phyloP scores from a whole-genome alignment of 1,284 basidiomycete genomes.

The Austroboletus niveus region DNA sequence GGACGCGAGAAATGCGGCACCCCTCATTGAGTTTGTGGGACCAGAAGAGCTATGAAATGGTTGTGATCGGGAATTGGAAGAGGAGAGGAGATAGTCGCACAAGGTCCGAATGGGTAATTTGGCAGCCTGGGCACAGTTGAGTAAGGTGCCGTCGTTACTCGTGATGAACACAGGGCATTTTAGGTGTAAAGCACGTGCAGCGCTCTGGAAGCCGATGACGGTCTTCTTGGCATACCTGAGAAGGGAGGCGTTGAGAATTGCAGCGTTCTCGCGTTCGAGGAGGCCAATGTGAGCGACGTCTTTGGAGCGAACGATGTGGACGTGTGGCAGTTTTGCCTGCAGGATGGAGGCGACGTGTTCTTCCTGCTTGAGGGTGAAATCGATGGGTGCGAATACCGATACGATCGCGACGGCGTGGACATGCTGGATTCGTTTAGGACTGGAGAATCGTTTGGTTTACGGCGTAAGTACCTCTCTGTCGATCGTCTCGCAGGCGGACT shows the following conservation, averaged over 20 bases:
- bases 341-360: constrained; percentile 42
- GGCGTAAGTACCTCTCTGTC: constrained; percentile 20
- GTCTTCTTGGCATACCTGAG: constrained; percentile 53
- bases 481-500: constrained; percentile 32
- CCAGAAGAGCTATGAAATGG: constrained; percentile 44
- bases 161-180: constrained; percentile 59
- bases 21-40: constrained; percentile 66
- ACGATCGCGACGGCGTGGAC: constrained; percentile 46
- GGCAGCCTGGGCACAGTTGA: constrained; percentile 49
- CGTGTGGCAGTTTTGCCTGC: constrained; percentile 42
- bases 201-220: constrained; percentile 49
- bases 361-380: constrained; percentile 45
- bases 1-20: constrained; percentile 54
- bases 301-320: constrained; percentile 35
- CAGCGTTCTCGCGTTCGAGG: constrained; percentile 60
- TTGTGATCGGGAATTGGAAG: constrained; percentile 5
- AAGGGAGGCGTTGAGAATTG: constrained; percentile 62
- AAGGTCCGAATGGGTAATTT: constrained; percentile 63
- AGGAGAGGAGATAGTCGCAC: constrained; percentile 12
- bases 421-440: constrained; percentile 25
- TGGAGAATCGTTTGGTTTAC: background rate
- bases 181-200: constrained; percentile 46
- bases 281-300: constrained; percentile 55
- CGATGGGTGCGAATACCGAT: constrained; percentile 52
- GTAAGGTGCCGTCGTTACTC: constrained; percentile 59